These are phyloP conservation scores for Podila horticola DNA, from an alignment of 192 early-diverging fungal species.

Conservation along the genomic window DNA sequence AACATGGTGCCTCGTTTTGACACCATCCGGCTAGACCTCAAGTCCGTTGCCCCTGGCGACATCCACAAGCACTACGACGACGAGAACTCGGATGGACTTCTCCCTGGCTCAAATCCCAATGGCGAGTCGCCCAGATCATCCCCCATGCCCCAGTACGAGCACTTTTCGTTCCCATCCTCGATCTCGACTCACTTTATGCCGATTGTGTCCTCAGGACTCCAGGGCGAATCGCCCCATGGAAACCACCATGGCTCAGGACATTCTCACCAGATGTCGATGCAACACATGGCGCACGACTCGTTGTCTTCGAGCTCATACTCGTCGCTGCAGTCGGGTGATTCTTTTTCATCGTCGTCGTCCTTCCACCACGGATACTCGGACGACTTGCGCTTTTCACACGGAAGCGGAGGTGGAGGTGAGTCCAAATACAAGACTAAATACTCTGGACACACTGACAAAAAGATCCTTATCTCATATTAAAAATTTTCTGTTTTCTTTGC, in stretches of 20 bases:
- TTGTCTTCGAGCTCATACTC: conserved; percentile 12
- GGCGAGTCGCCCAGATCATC: conserved; percentile 45
- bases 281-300: conserved; percentile 7
- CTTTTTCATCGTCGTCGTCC: conserved; percentile 12
- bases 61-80: conserved; percentile 41
- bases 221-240: neutral
- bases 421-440: too few species aligned
- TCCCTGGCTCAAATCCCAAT: conserved; percentile 38
- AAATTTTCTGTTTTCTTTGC: neutral
- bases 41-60: conserved; percentile 42
- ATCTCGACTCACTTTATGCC: conserved; percentile 45
- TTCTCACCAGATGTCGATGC: conserved; percentile 22
- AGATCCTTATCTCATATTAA: too few species aligned
- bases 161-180: conserved; percentile 44
- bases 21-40: conserved; percentile 44
- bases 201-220: conserved; percentile 21
- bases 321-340: conserved; percentile 9
- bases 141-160: conserved; percentile 45
- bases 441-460: neutral
- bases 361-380: conserved; percentile 13
- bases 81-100: conserved; percentile 6
- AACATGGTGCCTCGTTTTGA: conserved; percentile 43
- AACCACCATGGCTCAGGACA: conserved; percentile 1
- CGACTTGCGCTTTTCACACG: conserved; percentile 36
- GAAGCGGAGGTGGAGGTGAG: neutral